Evolutionary conservation across 192 early-diverging fungal species (phyloP).

Genomic region (Spizellomyces punctatus): DNA sequence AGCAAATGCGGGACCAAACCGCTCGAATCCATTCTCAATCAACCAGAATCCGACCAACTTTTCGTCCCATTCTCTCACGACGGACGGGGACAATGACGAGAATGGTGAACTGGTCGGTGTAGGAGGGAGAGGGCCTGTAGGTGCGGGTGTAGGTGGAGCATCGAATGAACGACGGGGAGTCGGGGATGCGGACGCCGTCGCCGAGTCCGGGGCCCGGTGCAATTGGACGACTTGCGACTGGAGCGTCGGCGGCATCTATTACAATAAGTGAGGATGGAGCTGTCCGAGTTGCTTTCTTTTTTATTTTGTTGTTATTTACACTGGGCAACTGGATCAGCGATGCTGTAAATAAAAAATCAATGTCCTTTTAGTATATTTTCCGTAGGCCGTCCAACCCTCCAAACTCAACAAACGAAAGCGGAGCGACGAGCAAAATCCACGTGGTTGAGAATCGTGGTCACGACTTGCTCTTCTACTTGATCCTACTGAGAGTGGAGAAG

Average conservation of each 20-base stretch:
- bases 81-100: slow-evolving; percentile 1
- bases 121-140: not conserved
- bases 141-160: not conserved
- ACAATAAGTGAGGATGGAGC: too few species aligned
- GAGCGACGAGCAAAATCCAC: too few species aligned
- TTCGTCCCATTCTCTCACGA: slow-evolving; percentile 31
- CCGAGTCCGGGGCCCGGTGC: not conserved
- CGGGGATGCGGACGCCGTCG: not conserved
- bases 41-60: slow-evolving; percentile 39
- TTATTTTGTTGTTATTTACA: too few species aligned
- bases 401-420: too few species aligned
- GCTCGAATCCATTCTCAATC: slow-evolving; percentile 31
- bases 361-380: too few species aligned
- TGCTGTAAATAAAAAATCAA: too few species aligned
- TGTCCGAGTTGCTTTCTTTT: too few species aligned
- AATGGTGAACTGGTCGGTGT: slow-evolving; percentile 2
- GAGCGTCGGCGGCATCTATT: slow-evolving; percentile 7
- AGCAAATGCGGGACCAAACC: slow-evolving; percentile 38
- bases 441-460: too few species aligned
- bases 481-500: too few species aligned
- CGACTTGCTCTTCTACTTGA: too few species aligned
- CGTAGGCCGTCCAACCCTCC: too few species aligned
- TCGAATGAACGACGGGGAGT: not conserved
- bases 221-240: slow-evolving; percentile 5
- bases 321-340: too few species aligned